Evolutionary conservation across 2,329 filamentous ascomycete species (phyloP).

Genomic region (Xylaria sp.): DNA sequence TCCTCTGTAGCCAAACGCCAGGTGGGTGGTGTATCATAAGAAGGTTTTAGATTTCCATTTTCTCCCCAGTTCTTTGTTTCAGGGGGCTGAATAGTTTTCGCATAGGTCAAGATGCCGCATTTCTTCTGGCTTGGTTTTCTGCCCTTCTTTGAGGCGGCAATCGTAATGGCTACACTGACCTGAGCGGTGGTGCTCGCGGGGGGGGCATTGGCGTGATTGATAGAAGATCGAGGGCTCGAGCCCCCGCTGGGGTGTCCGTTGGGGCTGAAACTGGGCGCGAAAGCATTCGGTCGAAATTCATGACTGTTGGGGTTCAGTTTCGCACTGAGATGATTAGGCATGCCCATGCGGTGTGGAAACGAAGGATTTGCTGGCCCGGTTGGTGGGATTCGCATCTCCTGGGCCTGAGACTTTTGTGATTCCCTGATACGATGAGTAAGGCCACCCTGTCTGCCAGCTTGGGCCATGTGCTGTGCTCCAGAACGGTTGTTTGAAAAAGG

Average conservation of each 20-base stretch:
- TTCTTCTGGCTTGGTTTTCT: constrained; percentile 75
- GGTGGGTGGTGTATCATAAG: constrained; percentile 82
- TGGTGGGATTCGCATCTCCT: constrained; percentile 73
- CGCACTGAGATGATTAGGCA: constrained; percentile 57
- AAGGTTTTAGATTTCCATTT: constrained; percentile 82
- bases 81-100: constrained; percentile 60
- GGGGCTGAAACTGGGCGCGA: constrained; percentile 81
- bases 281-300: constrained; percentile 86
- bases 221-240: constrained; percentile 72
- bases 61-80: constrained; percentile 68
- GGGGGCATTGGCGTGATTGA: constrained; percentile 54
- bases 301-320: constrained; percentile 70
- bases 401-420: constrained; percentile 54
- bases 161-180: constrained; percentile 50
- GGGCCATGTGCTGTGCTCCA: constrained; percentile 49
- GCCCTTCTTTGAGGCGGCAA: constrained; percentile 76
- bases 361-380: constrained; percentile 71
- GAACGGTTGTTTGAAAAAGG: constrained; percentile 56
- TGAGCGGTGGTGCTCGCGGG: constrained; percentile 38
- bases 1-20: constrained; percentile 78
- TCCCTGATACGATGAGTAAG: constrained; percentile 59
- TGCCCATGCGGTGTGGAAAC: constrained; percentile 59
- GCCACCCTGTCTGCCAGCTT: constrained; percentile 50
- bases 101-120: constrained; percentile 59
- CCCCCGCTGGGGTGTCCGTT: constrained; percentile 67